These are phyloP conservation scores for Daldinia concentrica DNA, from an alignment of 495 filamentous ascomycete genomes.

Conservation along the genomic window DNA sequence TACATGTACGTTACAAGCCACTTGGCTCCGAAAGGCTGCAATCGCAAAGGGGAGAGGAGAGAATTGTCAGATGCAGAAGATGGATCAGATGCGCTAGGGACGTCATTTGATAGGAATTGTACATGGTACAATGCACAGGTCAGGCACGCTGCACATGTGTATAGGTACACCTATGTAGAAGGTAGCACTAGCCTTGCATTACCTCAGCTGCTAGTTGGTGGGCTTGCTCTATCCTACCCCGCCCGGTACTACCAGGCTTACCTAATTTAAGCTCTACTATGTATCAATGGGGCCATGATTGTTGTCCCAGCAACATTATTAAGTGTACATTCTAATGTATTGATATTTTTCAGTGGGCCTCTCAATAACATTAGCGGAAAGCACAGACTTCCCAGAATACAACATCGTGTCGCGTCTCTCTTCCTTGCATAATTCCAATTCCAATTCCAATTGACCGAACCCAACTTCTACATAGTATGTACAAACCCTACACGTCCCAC, in stretches of 20 bases:
- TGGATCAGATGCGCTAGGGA: conserved; percentile 31
- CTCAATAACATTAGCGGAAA: conserved; percentile 5
- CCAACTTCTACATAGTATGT: conserved; percentile 8
- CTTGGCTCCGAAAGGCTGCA: not conserved
- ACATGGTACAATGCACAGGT: not conserved
- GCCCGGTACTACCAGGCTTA: not conserved
- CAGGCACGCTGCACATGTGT: conserved; percentile 17
- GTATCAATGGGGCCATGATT: not conserved
- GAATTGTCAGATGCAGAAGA: conserved; percentile 22
- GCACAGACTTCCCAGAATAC: conserved; percentile 14
- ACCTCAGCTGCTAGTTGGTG: not conserved
- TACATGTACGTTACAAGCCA: too few relatives aligned
- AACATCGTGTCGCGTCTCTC: conserved; percentile 28
- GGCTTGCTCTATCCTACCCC: not conserved
- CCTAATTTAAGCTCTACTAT: not conserved
- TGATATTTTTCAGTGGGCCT: conserved; percentile 36
- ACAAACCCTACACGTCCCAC: conserved; percentile 19
- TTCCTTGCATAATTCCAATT: conserved; percentile 5
- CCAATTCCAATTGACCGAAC: conserved; percentile 13
- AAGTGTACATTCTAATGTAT: conserved; percentile 17
- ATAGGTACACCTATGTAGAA: not conserved
- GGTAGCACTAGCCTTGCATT: not conserved
- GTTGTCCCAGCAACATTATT: conserved; percentile 29
- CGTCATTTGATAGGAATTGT: conserved; percentile 37
- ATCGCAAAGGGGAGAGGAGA: not conserved